Conservation (phyloP, 345 rosid species). For the Jatropha curcas region DNA sequence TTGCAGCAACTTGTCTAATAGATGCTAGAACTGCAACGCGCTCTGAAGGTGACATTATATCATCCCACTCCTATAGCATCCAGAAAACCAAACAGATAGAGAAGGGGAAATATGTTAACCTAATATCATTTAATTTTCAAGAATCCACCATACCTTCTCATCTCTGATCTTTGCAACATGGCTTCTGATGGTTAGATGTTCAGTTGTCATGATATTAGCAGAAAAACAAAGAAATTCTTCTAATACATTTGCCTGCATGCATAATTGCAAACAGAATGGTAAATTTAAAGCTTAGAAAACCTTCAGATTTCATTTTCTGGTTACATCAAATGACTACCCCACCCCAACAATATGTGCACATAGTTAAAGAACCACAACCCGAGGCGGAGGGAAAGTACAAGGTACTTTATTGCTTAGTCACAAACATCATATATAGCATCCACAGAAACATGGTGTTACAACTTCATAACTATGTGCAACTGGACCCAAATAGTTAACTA, state of each 20-base stretch:
- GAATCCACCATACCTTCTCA: constrained; percentile 51
- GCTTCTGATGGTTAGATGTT: constrained; percentile 50
- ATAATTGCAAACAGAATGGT: constrained; percentile 12
- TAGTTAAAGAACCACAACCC: not conserved
- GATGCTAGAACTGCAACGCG: constrained; percentile 73
- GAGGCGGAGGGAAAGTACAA: too few relatives aligned
- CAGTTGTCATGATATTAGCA: constrained; percentile 43
- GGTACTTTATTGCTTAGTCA: too few relatives aligned
- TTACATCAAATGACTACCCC: not conserved
- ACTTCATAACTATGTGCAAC: not conserved
- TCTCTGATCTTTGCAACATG: constrained; percentile 74
- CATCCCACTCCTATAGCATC: constrained; percentile 73
- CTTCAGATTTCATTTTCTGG: not conserved
- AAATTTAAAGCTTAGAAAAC: constrained; percentile 13
- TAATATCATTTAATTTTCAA: not conserved
- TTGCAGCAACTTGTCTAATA: constrained; percentile 59
- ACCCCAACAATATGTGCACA: not conserved
- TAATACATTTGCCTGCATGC: constrained; percentile 66
- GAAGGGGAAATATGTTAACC: not conserved
- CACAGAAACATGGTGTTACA: too few relatives aligned
- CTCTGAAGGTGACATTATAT: constrained; percentile 65
- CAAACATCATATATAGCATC: not conserved
- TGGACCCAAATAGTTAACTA: not conserved
- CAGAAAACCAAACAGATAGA: constrained; percentile 15
- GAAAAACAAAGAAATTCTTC: constrained; percentile 75